Evolutionary conservation across 1,139 yeast species (phyloP), one percentile per base, ranked within the genome.

Genomic region (Candida sanyaensis): DNA sequence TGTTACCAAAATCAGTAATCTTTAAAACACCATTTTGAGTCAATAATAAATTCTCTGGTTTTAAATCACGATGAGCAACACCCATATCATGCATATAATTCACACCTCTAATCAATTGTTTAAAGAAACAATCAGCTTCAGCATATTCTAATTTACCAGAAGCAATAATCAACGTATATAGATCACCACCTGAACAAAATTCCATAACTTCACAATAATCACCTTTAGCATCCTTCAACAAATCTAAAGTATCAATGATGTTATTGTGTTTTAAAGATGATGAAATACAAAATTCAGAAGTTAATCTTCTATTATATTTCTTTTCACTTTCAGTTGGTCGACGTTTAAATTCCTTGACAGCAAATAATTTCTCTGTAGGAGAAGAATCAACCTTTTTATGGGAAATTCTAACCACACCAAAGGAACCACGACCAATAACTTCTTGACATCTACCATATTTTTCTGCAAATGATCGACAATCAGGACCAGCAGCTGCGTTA

Each of bases 51-150:
- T 93, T 93, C 63, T 93, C 99, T 0, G 99, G 99, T 68, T 93
- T 93, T 57, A 93, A 75, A 64, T 93, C 99, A 51, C 98, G 80
- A 66, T 93, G 99, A 30, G 96, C 87, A 42, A 93, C 97, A 37
- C 98, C 98, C 96, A 91, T 88, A 43, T 88, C 89, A 69, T 93
- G 99, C 96, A 93, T 90, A 70, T 91, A 93, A 48, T 84, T 88
- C 36, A 93, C 96, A 32, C 97, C 99, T 49, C 92, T 75, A 48
- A 93, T 81, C 46, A 93, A 73, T 64, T 93, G 98, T 64, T 92
- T 92, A 73, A 93, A 91, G 63, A 89, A 91, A 66, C 98, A 93
- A 66, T 93, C 97, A 5, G 98, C 96, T 66, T 93, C 98, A 12
- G 83, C 79, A 52, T 83, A 84, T 59, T 89, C 96, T 49, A 93